These are phyloP conservation scores for Conticribra guillardii DNA, from an alignment of 108 stramenopile genomes.

Conservation along the genomic window DNA sequence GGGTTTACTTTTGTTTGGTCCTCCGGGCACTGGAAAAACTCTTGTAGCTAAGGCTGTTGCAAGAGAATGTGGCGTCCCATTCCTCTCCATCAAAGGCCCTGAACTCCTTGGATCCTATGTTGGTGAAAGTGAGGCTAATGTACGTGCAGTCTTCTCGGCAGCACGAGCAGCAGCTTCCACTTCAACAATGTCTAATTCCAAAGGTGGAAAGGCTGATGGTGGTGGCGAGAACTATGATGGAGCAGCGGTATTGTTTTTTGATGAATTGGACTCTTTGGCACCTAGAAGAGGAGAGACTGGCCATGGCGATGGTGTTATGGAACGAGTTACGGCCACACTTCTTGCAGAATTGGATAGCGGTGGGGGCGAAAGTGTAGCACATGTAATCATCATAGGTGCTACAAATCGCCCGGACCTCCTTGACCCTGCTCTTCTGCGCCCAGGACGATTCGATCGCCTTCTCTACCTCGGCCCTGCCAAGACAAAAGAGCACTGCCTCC, in stretches of 20 bases:
- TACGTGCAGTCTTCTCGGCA: slow-evolving; percentile 83
- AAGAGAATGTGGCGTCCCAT: slow-evolving; percentile 94
- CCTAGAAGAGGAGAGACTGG: slow-evolving; percentile 85
- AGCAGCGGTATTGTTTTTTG: slow-evolving; percentile 91
- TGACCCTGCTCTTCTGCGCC: slow-evolving; percentile 94
- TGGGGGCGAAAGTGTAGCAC: slow-evolving; percentile 17
- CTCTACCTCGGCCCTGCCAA: slow-evolving; percentile 92
- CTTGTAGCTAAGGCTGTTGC: slow-evolving; percentile 99
- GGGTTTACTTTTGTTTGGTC: slow-evolving; percentile 90
- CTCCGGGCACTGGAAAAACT: slow-evolving; percentile 94
- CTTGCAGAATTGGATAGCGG: slow-evolving; percentile 88
- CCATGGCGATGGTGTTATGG: slow-evolving; percentile 94
- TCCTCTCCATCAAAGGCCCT: slow-evolving; percentile 94
- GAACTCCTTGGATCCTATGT: slow-evolving; percentile 96
- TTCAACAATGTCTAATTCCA: slow-evolving; percentile 34
- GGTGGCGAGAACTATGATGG: no score
- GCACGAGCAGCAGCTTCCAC: slow-evolving; percentile 71
- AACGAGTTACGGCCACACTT: slow-evolving; percentile 92
- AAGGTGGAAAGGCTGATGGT: slow-evolving; percentile 24
- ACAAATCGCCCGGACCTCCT: slow-evolving; percentile 98
- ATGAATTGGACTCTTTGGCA: slow-evolving; percentile 98
- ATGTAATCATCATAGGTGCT: slow-evolving; percentile 96
- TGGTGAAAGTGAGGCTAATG: slow-evolving; percentile 96
- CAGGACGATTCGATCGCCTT: slow-evolving; percentile 96
- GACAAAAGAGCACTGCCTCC: slow-evolving; percentile 61